Base-by-base conservation (phyloP, 176 grass and related monocot genomes). In the Zea luxurians region DNA sequence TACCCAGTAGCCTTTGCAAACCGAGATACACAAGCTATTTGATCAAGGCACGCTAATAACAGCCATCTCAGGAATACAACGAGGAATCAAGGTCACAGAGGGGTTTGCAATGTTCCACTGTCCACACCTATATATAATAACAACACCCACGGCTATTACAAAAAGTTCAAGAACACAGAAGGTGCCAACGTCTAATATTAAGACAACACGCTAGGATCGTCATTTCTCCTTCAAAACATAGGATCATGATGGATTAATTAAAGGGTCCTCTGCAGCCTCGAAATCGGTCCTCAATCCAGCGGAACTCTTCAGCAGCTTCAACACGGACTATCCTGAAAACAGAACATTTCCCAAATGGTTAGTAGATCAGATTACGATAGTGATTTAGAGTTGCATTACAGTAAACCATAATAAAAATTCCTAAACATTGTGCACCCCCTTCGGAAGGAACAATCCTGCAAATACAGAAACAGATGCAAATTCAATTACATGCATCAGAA, bases 361-460 rank as follows among this genome's bases (percentile, higher is more conserved):
- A 84, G 53, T 55, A 12, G 4, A 48, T 37, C 53, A 10, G 36
- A 68, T 70, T 27, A 70, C 41, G 0, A 6, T 3, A 74, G 21
- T 2, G 53, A 20, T 21, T 61, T 37, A 66, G 47, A 35, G 82
- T 55, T 11, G 12, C 37, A 82, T 42, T 50, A 7, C 42, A 27
- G 10, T 78, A 52, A 79, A 52, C 68, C 68, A 72, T 43, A 73
- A 78, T 13, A 61, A 40, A 38, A 58, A 37, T 52, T 68, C 44
- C 15, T 79, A 88, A 74, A 68, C 43, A 87, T 78, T 27, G 27
- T 66, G 60, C 67, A 74, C 6, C 75, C 61, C 70, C 81, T 68
- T 78, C 80, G 75, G 45, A 79, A 83, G 63, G 53, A 83, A 83
- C 54, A 88, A 45, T 71, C 80, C 86, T 88, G 80, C 86, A 83